Evolutionary conservation across 2,329 filamentous ascomycete species (phyloP).

Genomic region (Ilyonectria robusta): DNA sequence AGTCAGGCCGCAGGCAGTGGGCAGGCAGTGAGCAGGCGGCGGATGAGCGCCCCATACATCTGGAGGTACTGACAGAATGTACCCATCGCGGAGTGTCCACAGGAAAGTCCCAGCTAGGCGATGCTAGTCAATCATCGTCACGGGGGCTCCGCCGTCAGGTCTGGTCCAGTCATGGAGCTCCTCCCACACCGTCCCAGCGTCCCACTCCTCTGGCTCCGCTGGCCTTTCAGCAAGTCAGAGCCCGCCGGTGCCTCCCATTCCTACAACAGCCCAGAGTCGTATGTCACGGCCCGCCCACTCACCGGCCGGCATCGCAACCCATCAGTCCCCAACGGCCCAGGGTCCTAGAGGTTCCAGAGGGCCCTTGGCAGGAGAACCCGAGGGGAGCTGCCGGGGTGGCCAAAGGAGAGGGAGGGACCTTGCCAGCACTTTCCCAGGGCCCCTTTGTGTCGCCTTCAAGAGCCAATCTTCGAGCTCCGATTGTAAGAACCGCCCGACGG

Average conservation of each 20-base stretch:
- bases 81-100: neutral
- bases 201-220: conserved; percentile 2
- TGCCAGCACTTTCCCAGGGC: conserved; percentile 7
- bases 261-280: conserved; percentile 35
- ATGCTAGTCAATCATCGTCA: conserved; percentile 24
- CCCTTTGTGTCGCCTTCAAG: neutral
- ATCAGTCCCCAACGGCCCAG: neutral
- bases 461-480: conserved; percentile 35
- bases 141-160: conserved; percentile 25
- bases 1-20: neutral
- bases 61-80: neutral
- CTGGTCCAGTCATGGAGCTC: conserved; percentile 28
- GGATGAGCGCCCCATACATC: neutral
- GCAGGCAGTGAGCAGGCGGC: neutral
- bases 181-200: conserved; percentile 18
- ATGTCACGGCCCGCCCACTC: conserved; percentile 35
- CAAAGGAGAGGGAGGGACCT: conserved; percentile 17
- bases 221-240: conserved; percentile 15
- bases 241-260: conserved; percentile 22
- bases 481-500: conserved; percentile 47
- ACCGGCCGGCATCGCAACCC: conserved; percentile 30
- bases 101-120: neutral
- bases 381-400: conserved; percentile 24
- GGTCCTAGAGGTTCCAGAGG: conserved; percentile 2
- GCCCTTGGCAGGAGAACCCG: conserved; percentile 38